phyloP scores from a whole-genome alignment of 2,329 filamentous ascomycete species.

The Onygena corvina region DNA sequence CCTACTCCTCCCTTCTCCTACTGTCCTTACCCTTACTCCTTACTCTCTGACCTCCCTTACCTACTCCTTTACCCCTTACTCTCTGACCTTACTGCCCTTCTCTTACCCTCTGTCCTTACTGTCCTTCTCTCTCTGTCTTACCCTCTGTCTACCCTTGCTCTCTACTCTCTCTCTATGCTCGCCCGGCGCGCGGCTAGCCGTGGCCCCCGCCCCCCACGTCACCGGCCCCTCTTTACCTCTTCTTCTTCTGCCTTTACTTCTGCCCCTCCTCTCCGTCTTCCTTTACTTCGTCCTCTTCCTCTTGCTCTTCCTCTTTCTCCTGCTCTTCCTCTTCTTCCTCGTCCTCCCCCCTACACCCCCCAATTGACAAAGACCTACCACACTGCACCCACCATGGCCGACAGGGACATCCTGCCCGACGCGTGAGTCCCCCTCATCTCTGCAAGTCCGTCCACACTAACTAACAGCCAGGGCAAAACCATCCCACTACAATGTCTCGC shows the following conservation, averaged over 20 bases:
- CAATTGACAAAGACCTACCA: conserved; percentile 6
- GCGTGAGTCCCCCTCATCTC: conserved; percentile 26
- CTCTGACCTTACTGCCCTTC: no score
- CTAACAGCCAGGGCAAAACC: conserved; percentile 74
- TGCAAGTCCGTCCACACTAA: no score
- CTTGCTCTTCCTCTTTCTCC: conserved; percentile 14
- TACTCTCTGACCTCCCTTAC: no score
- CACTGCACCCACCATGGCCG: conserved; percentile 33
- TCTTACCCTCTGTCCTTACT: no score
- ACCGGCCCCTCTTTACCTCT: conserved; percentile 6
- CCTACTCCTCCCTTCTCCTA: no score
- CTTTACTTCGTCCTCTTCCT: conserved; percentile 17
- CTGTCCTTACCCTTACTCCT: no score
- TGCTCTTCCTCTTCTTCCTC: conserved; percentile 10
- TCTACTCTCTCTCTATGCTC: no score
- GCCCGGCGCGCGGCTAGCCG: conserved; percentile 4
- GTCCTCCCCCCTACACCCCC: conserved; percentile 14
- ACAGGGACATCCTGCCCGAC: conserved; percentile 38
- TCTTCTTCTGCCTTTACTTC: conserved; percentile 6
- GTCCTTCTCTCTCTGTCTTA: no score
- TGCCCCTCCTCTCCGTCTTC: conserved; percentile 13
- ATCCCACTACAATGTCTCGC: conserved; percentile 69
- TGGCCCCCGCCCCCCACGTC: conserved; percentile 6
- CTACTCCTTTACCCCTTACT: no score
- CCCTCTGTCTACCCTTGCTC: no score